Evolutionary conservation across 1,284 basidiomycete species (phyloP).

Genomic region (Tylopilus sp.): DNA sequence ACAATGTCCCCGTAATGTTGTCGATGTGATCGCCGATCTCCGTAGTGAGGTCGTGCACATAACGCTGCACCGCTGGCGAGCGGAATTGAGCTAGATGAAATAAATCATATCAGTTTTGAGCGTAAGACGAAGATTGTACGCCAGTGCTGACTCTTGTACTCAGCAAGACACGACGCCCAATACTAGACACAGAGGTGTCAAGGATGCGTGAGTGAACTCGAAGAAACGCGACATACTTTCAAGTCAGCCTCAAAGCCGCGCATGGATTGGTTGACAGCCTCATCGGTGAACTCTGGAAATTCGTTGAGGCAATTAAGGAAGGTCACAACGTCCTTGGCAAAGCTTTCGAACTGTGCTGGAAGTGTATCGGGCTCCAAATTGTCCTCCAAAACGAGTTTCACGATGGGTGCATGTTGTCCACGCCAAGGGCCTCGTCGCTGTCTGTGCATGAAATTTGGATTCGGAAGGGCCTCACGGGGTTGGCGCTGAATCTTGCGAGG

Average conservation of each 20-base stretch:
- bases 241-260: constrained; percentile 51
- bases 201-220: constrained; percentile 3
- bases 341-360: constrained; percentile 40
- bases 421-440: constrained; percentile 33
- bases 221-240: constrained; percentile 37
- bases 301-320: constrained; percentile 56
- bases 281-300: constrained; percentile 57
- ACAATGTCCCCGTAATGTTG: constrained; percentile 49
- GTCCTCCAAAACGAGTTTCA: constrained; percentile 32
- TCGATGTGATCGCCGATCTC: constrained; percentile 59
- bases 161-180: constrained; percentile 35
- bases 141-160: constrained; percentile 35
- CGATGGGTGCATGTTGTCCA: constrained; percentile 30
- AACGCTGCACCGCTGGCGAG: constrained; percentile 53
- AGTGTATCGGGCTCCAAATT: constrained; percentile 35
- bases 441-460: constrained; percentile 39
- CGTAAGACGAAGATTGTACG: neutral
- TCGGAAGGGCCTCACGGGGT: constrained; percentile 34
- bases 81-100: constrained; percentile 47
- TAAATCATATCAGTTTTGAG: constrained; percentile 15
- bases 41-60: constrained; percentile 52
- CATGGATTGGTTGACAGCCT: constrained; percentile 54
- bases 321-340: constrained; percentile 50
- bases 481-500: constrained; percentile 36
- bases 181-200: constrained; percentile 27